Evolutionary conservation across 768 basidiomycete genomes (phyloP).

Genomic region (Clitopilus passeckerianus): DNA sequence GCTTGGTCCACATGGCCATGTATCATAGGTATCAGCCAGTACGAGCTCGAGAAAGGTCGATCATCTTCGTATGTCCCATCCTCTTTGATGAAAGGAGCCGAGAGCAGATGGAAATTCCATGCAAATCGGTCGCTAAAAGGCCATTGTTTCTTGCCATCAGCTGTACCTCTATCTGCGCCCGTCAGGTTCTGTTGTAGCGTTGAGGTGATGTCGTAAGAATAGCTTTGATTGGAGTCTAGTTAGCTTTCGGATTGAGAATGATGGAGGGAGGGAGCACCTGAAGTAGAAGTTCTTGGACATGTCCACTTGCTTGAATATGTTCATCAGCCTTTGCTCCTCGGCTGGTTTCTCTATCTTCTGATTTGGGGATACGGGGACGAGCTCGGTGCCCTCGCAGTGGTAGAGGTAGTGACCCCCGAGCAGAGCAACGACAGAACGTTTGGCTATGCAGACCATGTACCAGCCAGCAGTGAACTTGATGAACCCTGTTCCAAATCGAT

Average conservation of each 20-base stretch:
- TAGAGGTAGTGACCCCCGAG: conserved; percentile 95
- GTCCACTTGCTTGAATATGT: conserved; percentile 93
- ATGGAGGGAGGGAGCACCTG: conserved; percentile 44
- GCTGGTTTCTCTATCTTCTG: conserved; percentile 84
- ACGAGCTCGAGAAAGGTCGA: conserved; percentile 40
- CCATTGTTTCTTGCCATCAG: too few relatives aligned
- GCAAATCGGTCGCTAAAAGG: conserved; percentile 85
- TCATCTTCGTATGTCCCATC: conserved; percentile 16
- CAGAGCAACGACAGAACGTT: conserved; percentile 88
- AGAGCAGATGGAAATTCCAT: conserved; percentile 92
- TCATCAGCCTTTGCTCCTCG: conserved; percentile 86
- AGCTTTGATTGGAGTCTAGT: conserved; percentile 37
- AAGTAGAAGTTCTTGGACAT: conserved; percentile 99
- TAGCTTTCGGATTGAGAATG: conserved; percentile 1
- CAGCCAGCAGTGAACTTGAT: conserved; percentile 92
- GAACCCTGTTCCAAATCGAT: conserved; percentile 79
- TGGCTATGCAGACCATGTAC: conserved; percentile 90
- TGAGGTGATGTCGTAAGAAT: conserved; percentile 97
- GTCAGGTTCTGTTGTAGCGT: conserved; percentile 91
- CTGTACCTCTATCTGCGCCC: too few relatives aligned
- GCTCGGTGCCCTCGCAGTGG: conserved; percentile 90
- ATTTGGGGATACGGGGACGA: conserved; percentile 70
- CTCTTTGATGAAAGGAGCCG: conserved; percentile 47
- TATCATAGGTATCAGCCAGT: conserved; percentile 89
- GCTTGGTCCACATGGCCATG: conserved; percentile 99